These are phyloP conservation scores for Penicillium fuscoglaucum DNA, from an alignment of 2,329 filamentous ascomycete genomes.

Conservation along the genomic window DNA sequence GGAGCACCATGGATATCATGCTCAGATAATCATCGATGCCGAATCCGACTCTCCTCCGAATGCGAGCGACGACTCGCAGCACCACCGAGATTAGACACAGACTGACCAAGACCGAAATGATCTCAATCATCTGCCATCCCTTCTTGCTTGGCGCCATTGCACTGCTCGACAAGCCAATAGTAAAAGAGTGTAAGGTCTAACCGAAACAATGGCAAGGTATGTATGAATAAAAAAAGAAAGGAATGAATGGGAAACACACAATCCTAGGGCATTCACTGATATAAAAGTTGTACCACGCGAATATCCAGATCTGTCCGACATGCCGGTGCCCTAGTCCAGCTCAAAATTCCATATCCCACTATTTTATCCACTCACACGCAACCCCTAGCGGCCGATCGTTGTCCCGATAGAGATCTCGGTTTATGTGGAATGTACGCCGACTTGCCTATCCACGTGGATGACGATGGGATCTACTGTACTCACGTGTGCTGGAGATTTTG, in stretches of 20 bases:
- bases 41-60: constrained; percentile 31
- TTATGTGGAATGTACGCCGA: neutral
- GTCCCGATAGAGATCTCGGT: neutral
- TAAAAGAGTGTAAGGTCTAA: constrained; percentile 1
- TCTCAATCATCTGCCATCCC: constrained; percentile 33
- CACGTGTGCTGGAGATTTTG: neutral
- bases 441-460: neutral
- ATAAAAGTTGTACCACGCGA: constrained; percentile 1
- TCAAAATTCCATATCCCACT: constrained; percentile 2
- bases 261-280: neutral
- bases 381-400: constrained; percentile 9
- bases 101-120: constrained; percentile 32
- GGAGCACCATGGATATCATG: constrained; percentile 26
- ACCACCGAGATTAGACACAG: constrained; percentile 29
- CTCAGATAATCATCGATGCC: constrained; percentile 37
- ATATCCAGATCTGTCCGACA: neutral
- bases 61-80: constrained; percentile 29
- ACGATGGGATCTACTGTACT: neutral
- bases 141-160: constrained; percentile 29
- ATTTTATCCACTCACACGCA: constrained; percentile 4
- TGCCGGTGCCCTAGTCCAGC: neutral
- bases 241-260: constrained; percentile 10
- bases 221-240: constrained; percentile 6
- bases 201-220: neutral
- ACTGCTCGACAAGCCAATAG: neutral